phyloP scores from a whole-genome alignment of 2,329 filamentous ascomycete species.

The Fusarium euwallaceae region DNA sequence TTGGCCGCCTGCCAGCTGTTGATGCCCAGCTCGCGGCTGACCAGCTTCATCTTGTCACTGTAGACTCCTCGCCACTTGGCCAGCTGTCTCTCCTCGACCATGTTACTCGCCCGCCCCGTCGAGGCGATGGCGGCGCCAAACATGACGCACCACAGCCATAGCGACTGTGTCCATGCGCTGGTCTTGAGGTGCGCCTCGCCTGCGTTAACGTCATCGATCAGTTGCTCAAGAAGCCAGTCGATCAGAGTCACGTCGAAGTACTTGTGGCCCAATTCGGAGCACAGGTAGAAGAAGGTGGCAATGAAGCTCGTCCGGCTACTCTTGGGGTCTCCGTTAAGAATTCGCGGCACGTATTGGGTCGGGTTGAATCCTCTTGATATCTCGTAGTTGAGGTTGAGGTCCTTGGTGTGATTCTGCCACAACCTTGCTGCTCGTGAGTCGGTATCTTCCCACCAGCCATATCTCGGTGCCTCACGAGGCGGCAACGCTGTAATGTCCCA shows the following conservation, averaged over 20 bases:
- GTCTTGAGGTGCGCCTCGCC: slow-evolving; percentile 56
- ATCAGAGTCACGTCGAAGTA: slow-evolving; percentile 59
- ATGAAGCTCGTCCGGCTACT: slow-evolving; percentile 61
- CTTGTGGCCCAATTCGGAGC: slow-evolving; percentile 58
- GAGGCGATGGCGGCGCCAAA: slow-evolving; percentile 59
- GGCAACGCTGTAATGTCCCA: slow-evolving; percentile 55
- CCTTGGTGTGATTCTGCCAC: slow-evolving; percentile 54
- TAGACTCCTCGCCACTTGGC: slow-evolving; percentile 55
- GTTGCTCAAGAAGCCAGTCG: slow-evolving; percentile 61
- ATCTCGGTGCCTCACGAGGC: slow-evolving; percentile 51
- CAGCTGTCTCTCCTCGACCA: slow-evolving; percentile 54
- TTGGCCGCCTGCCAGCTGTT: slow-evolving; percentile 56
- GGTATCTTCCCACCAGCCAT: slow-evolving; percentile 54
- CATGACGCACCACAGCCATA: slow-evolving; percentile 62
- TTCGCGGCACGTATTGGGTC: slow-evolving; percentile 50
- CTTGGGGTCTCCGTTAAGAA: slow-evolving; percentile 52
- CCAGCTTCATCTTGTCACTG: slow-evolving; percentile 57
- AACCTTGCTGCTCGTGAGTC: slow-evolving; percentile 53
- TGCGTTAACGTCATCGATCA: slow-evolving; percentile 58
- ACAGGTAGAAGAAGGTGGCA: slow-evolving; percentile 62
- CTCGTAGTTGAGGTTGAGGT: slow-evolving; percentile 54
- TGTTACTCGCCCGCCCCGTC: slow-evolving; percentile 53
- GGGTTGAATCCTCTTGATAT: slow-evolving; percentile 52
- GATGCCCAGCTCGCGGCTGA: slow-evolving; percentile 54
- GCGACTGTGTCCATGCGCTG: slow-evolving; percentile 57